phyloP scores from a whole-genome alignment of 352 stramenopile genomes.

The Chrysophaeum taylorii region DNA sequence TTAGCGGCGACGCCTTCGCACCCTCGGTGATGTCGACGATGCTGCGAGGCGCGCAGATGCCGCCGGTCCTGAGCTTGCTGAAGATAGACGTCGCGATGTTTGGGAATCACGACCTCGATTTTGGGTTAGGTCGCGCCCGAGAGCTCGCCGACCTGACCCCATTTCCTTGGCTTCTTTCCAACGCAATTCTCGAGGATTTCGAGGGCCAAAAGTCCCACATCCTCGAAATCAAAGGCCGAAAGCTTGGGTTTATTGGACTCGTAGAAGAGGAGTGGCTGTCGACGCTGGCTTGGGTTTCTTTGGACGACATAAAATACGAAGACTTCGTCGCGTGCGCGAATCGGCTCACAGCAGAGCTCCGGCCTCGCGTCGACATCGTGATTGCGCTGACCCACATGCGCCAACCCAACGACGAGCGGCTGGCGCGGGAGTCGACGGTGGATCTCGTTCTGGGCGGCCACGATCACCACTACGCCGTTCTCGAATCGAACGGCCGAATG shows the following conservation, averaged over 20 bases:
- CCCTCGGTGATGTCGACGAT: conserved; percentile 40
- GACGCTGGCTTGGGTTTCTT: conserved; percentile 39
- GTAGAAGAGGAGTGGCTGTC: conserved; percentile 44
- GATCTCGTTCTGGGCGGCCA: conserved; percentile 47
- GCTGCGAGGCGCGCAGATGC: conserved; percentile 35
- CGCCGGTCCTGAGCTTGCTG: conserved; percentile 30
- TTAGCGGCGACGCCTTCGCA: conserved; percentile 42
- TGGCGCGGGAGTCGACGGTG: conserved; percentile 31
- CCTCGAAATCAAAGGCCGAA: conserved; percentile 11
- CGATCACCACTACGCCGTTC: conserved; percentile 42
- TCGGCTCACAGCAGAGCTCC: no score
- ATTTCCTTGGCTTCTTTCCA: conserved; percentile 48
- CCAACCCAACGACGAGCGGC: conserved; percentile 36
- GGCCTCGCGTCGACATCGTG: conserved; percentile 33
- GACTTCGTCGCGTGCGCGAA: conserved; percentile 33
- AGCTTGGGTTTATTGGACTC: conserved; percentile 39
- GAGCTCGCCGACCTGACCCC: conserved; percentile 28
- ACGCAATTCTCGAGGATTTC: conserved; percentile 28
- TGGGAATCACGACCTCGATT: conserved; percentile 51
- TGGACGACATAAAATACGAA: conserved; percentile 30
- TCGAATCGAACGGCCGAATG: conserved; percentile 21
- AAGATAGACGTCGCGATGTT: conserved; percentile 29
- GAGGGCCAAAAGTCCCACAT: conserved; percentile 27
- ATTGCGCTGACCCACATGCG: conserved; percentile 46
- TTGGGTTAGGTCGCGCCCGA: conserved; percentile 37